Percentiles rank a stretch among this genome's conserved stretches.
phyloP scores from a whole-genome alignment of 163 green algal genomes.

The Scenedesmus sp. region DNA sequence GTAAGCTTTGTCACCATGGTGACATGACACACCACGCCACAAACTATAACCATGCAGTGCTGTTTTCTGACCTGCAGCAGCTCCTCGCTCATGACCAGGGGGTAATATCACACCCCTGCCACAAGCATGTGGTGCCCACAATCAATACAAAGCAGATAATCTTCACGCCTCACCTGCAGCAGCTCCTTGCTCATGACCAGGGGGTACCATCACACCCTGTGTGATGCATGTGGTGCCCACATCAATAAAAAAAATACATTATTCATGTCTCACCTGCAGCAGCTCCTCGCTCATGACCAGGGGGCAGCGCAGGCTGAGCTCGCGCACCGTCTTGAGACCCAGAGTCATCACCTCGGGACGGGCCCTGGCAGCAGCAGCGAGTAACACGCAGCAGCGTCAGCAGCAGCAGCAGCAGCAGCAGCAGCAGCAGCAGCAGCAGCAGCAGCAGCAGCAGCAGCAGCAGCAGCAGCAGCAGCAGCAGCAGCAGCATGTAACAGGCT shows the following conservation, averaged over 20 bases:
- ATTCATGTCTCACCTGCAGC: constrained; percentile 70
- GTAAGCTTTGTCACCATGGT: no score
- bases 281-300: constrained; percentile 94
- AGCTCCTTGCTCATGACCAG: constrained; percentile 89
- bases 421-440: no score
- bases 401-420: neutral
- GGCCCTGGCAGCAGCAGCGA: constrained; percentile 60
- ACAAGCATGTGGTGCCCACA: no score
- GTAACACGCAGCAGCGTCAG: neutral
- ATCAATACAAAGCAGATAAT: neutral
- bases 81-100: no score
- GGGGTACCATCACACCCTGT: constrained; percentile 60
- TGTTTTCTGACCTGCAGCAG: neutral
- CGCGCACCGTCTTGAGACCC: constrained; percentile 94
- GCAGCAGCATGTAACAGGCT: no score
- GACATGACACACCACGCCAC: no score
- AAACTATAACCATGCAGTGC: neutral
- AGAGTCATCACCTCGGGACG: constrained; percentile 87
- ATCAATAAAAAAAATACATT: neutral
- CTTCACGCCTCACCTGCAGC: neutral
- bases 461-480: neutral
- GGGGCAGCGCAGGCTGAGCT: constrained; percentile 91
- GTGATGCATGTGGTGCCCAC: neutral
- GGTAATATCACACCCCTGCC: no score
- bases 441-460: neutral